A percentile compares a stretch with the other conserved stretches of the same genome.
phyloP scores from a whole-genome alignment of 2,329 filamentous ascomycete species.

The Epicoccum sorghinum region DNA sequence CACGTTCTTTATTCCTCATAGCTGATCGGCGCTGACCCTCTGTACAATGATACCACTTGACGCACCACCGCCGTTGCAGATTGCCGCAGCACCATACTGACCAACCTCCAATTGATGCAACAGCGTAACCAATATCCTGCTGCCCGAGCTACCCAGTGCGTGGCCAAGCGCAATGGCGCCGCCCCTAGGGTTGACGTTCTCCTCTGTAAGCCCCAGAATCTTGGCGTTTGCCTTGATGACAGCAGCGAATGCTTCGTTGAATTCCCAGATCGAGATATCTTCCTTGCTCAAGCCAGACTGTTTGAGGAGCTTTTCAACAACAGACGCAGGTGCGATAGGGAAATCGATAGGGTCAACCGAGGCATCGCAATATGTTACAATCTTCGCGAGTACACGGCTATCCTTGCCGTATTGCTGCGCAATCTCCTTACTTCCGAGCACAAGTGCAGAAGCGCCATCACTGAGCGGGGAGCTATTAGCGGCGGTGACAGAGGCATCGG shows the following conservation, averaged over 20 bases:
- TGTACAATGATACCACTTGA: constrained; percentile 92
- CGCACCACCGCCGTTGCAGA: constrained; percentile 95
- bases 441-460: constrained; percentile 89
- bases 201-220: constrained; percentile 80
- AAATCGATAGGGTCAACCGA: constrained; percentile 90
- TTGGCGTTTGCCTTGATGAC: constrained; percentile 95
- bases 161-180: constrained; percentile 93
- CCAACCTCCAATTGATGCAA: constrained; percentile 90
- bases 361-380: constrained; percentile 86
- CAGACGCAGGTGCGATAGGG: constrained; percentile 88
- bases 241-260: constrained; percentile 97
- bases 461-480: constrained; percentile 95
- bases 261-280: constrained; percentile 94
- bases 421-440: constrained; percentile 80
- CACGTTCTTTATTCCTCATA: constrained; percentile 22
- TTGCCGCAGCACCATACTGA: constrained; percentile 93
- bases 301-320: constrained; percentile 86
- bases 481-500: constrained; percentile 91
- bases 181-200: constrained; percentile 84
- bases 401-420: constrained; percentile 78
- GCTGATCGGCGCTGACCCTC: constrained; percentile 57
- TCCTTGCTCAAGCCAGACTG: constrained; percentile 89
- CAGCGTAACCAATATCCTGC: constrained; percentile 85
- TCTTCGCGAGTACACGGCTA: constrained; percentile 84
- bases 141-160: constrained; percentile 90